phyloP scores from a whole-genome alignment of 139 green algal species.

The Tetraselmis striata region DNA sequence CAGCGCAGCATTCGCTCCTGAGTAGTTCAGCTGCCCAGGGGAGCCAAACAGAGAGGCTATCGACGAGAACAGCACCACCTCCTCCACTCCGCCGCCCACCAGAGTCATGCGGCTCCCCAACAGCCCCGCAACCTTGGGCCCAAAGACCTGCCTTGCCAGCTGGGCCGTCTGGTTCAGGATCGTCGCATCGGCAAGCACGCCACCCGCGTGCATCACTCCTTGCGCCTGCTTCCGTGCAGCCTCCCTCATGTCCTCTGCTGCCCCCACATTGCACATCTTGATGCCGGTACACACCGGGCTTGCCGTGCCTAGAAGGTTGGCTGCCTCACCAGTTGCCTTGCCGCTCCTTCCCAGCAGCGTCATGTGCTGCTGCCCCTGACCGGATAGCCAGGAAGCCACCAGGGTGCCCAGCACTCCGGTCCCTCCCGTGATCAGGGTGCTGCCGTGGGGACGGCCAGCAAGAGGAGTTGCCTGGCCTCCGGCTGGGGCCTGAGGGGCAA shows the following conservation, averaged over 20 bases:
- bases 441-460: neutral
- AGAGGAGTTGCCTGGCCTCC: neutral
- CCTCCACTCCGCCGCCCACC: conserved; percentile 1
- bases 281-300: neutral
- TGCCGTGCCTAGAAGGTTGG: neutral
- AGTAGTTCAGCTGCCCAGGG: conserved; percentile 49
- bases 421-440: conserved; percentile 51
- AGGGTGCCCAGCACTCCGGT: conserved; percentile 65
- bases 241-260: neutral
- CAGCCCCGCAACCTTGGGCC: conserved; percentile 21
- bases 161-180: conserved; percentile 35
- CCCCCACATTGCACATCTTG: neutral
- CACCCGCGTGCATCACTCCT: conserved; percentile 54
- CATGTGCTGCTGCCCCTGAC: conserved; percentile 23
- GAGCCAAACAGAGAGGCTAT: conserved; percentile 43
- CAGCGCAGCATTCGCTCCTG: conserved; percentile 45
- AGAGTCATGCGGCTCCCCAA: neutral
- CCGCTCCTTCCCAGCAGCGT: conserved; percentile 48
- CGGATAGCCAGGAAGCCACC: conserved; percentile 49
- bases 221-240: neutral
- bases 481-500: neutral
- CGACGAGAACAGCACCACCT: conserved; percentile 61
- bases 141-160: conserved; percentile 10
- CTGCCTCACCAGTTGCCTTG: conserved; percentile 13
- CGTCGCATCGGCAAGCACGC: conserved; percentile 50